Conservation (phyloP, 164 flowering plant species). For the Nymphaea thermarum region DNA sequence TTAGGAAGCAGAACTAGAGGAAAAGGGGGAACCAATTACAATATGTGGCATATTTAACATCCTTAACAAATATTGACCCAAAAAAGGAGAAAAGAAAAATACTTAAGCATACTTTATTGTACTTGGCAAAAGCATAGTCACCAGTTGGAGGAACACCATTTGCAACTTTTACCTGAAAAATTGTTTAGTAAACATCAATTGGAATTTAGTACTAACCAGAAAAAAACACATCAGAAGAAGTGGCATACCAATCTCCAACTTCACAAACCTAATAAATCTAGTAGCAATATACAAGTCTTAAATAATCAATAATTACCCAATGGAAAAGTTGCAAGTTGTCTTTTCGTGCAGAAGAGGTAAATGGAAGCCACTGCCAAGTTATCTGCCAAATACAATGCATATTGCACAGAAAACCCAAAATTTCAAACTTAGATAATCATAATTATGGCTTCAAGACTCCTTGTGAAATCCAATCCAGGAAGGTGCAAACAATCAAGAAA, state of each 20-base stretch:
- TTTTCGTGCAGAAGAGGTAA: constrained; percentile 78
- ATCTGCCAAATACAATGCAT: constrained; percentile 31
- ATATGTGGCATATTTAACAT: neutral
- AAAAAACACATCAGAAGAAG: neutral
- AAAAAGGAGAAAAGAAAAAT: neutral
- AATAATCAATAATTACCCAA: constrained; percentile 44
- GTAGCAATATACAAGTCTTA: neutral
- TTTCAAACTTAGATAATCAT: no score
- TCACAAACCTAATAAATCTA: neutral
- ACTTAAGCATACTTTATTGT: constrained; percentile 59
- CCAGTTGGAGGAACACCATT: constrained; percentile 93
- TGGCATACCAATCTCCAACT: neutral
- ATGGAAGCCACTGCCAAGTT: constrained; percentile 97
- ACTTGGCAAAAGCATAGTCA: constrained; percentile 93
- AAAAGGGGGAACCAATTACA: no score
- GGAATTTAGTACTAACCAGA: no score
- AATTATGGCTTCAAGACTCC: neutral
- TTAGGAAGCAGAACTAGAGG: neutral
- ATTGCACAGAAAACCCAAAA: neutral
- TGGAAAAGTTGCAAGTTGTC: constrained; percentile 88
- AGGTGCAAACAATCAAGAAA: neutral
- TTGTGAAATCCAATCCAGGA: neutral
- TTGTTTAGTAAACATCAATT: no score
- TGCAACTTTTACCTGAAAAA: constrained; percentile 78
- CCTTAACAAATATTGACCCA: neutral